These are phyloP conservation scores for Cichorium intybus DNA, from an alignment of 140 eudicot species.

Conservation along the genomic window DNA sequence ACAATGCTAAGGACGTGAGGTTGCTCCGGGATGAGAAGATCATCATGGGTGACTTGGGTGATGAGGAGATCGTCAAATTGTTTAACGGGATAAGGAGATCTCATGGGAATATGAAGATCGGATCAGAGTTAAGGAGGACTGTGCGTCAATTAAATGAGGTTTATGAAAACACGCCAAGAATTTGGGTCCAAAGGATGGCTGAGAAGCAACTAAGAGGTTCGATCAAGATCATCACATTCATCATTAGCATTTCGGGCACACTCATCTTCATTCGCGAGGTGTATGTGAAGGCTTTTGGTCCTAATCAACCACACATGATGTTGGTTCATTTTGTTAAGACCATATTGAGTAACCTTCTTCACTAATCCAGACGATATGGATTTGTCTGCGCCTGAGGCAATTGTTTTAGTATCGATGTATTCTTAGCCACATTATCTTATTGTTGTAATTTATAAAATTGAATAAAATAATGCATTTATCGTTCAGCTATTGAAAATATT, in stretches of 20 bases:
- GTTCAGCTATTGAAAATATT: too few relatives aligned
- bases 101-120: slow-evolving; percentile 12
- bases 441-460: too few relatives aligned
- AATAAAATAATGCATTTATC: too few relatives aligned
- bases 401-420: too few relatives aligned
- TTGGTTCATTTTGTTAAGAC: slow-evolving; percentile 14
- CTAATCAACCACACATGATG: slow-evolving; percentile 10
- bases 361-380: slow-evolving; percentile 1
- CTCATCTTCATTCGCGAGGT: slow-evolving; percentile 25
- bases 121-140: slow-evolving; percentile 9
- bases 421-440: too few relatives aligned
- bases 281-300: slow-evolving; percentile 9
- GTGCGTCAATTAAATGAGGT: slow-evolving; percentile 21
- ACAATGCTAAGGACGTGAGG: slow-evolving; percentile 31
- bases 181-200: slow-evolving; percentile 13
- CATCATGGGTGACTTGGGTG: slow-evolving; percentile 24
- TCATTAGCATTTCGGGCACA: slow-evolving; percentile 34
- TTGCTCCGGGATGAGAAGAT: slow-evolving; percentile 32
- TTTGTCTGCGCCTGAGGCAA: too few relatives aligned
- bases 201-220: slow-evolving; percentile 28
- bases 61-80: slow-evolving; percentile 33
- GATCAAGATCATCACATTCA: slow-evolving; percentile 23
- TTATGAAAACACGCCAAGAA: slow-evolving; percentile 11
- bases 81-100: slow-evolving; percentile 44
- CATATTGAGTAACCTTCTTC: slow-evolving; percentile 13